Evolutionary conservation across 257 asterid species (phyloP).

Genomic region (Rehmannia glutinosa): DNA sequence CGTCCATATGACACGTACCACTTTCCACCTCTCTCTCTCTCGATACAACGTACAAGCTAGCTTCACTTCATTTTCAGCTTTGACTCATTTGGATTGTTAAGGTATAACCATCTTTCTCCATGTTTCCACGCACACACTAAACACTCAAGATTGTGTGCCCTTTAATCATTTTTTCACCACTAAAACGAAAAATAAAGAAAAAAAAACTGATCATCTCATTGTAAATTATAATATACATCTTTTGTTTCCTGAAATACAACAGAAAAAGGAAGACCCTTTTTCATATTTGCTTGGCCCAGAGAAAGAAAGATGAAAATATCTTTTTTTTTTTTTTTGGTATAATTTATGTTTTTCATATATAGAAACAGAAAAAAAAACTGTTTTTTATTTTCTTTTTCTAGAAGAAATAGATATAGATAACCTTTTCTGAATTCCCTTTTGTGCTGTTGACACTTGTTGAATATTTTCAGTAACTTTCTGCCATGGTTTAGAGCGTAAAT

Average conservation of each 20-base stretch:
- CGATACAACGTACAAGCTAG: neutral
- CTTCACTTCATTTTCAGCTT: neutral
- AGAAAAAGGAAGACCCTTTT: too few species aligned
- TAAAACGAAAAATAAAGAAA: neutral
- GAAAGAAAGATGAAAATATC: neutral
- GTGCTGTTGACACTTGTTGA: too few species aligned
- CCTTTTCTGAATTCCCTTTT: too few species aligned
- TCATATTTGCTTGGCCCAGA: neutral
- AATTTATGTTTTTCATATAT: too few species aligned
- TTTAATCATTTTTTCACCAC: neutral
- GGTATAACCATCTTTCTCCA: conserved; percentile 2
- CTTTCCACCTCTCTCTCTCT: neutral
- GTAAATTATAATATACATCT: neutral
- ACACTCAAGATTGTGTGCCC: neutral
- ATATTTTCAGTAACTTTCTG: too few species aligned
- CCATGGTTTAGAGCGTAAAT: too few species aligned
- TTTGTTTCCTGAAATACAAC: too few species aligned
- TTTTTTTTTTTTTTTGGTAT: neutral
- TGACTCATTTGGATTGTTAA: neutral
- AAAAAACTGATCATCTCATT: neutral
- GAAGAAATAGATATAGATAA: too few species aligned
- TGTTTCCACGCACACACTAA: neutral
- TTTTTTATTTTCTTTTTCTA: too few species aligned
- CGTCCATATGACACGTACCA: conserved; percentile 13
- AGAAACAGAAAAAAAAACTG: too few species aligned